phyloP scores from a whole-genome alignment of 192 early-diverging fungal species.

The Coemansia sp. region DNA sequence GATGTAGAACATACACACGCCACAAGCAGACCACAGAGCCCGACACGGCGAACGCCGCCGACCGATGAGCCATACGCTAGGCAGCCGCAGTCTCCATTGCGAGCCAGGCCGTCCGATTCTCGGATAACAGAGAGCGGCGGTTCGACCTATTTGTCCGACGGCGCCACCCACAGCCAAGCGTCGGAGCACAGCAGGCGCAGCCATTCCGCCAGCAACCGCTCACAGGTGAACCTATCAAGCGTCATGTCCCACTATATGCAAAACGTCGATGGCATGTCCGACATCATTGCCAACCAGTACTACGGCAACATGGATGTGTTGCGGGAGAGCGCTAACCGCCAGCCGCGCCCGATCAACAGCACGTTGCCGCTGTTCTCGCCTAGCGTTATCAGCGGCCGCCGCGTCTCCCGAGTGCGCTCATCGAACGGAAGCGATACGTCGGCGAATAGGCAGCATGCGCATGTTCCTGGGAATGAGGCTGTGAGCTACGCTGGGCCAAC shows the following conservation, averaged over 20 bases:
- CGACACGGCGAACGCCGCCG: background rate
- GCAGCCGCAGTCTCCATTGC: background rate
- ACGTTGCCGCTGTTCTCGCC: slow-evolving; percentile 51
- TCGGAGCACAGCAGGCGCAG: slow-evolving; percentile 13
- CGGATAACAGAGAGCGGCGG: background rate
- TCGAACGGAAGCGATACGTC: slow-evolving; percentile 26
- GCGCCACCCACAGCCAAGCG: background rate
- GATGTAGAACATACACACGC: no score
- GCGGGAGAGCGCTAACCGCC: slow-evolving; percentile 21
- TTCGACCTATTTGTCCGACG: background rate
- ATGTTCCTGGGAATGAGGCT: background rate
- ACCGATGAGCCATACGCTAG: background rate
- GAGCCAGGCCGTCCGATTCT: background rate
- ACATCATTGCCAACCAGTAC: slow-evolving; percentile 37
- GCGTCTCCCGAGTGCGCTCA: slow-evolving; percentile 16
- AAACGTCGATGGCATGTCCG: slow-evolving; percentile 27
- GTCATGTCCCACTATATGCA: slow-evolving; percentile 48
- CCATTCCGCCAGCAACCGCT: slow-evolving; percentile 10
- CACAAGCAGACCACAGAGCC: background rate
- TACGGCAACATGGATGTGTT: slow-evolving; percentile 48
- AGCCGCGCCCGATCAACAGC: slow-evolving; percentile 50
- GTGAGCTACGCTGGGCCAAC: slow-evolving; percentile 2
- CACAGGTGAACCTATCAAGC: slow-evolving; percentile 14
- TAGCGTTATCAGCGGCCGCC: slow-evolving; percentile 35
- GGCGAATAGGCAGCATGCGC: background rate